phyloP scores from a whole-genome alignment of 1,139 yeast species.

The Blastobotrys elegans region DNA sequence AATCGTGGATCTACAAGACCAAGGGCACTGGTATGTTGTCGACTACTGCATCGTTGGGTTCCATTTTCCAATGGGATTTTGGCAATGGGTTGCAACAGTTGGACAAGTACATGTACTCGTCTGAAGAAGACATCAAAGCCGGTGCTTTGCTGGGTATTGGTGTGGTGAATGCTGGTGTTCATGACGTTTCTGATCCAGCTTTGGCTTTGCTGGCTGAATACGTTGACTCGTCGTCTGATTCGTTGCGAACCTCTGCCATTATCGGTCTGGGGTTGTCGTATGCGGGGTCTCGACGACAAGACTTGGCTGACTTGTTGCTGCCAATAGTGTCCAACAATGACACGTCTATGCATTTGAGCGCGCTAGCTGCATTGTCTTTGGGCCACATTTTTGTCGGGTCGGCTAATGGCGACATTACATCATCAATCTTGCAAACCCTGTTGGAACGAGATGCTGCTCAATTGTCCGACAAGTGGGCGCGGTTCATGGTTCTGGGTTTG shows the following conservation, averaged over 20 bases:
- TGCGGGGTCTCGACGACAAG: conserved; percentile 90
- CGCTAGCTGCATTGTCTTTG: conserved; percentile 84
- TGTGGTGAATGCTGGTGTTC: conserved; percentile 88
- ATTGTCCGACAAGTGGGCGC: conserved; percentile 78
- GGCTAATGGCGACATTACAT: conserved; percentile 89
- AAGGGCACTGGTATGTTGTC: conserved; percentile 92
- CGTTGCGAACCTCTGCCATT: conserved; percentile 74
- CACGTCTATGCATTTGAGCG: conserved; percentile 69
- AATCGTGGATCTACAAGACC: conserved; percentile 86
- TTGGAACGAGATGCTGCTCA: conserved; percentile 79
- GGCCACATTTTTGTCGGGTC: conserved; percentile 97
- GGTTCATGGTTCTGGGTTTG: conserved; percentile 86
- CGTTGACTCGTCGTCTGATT: conserved; percentile 49
- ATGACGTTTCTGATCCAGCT: conserved; percentile 94
- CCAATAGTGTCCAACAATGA: conserved; percentile 87
- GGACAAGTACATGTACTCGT: conserved; percentile 83
- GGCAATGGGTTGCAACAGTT: conserved; percentile 84
- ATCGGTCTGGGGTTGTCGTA: conserved; percentile 92
- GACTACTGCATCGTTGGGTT: conserved; percentile 88
- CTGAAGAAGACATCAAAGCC: conserved; percentile 84
- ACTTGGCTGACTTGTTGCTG: conserved; percentile 65
- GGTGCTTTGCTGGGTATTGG: conserved; percentile 98
- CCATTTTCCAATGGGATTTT: conserved; percentile 87
- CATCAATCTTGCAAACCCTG: conserved; percentile 82
- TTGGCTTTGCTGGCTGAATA: conserved; percentile 76